Evolutionary conservation across 768 basidiomycete species (phyloP).

Genomic region (Mycena sanguinolenta): DNA sequence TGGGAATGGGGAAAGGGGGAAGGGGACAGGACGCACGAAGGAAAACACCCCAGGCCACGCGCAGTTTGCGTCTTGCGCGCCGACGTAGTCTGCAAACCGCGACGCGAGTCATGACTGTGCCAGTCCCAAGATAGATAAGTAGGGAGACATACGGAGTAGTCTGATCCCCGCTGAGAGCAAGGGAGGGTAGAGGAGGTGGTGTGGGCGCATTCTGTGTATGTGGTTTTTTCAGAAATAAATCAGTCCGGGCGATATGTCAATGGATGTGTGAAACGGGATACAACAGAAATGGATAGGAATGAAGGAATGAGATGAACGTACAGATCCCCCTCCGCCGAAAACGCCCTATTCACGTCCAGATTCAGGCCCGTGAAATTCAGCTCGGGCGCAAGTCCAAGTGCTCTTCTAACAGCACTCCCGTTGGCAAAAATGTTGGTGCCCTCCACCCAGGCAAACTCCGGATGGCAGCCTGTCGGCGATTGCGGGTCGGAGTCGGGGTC

Average conservation of each 20-base stretch:
- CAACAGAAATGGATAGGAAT: too few species aligned
- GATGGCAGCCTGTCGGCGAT: constrained; percentile 16
- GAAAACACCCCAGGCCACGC: constrained; percentile 45
- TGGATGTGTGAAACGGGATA: too few species aligned
- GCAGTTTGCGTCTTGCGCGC: constrained; percentile 45
- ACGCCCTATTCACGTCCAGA: constrained; percentile 31
- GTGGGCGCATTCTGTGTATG: constrained; percentile 24
- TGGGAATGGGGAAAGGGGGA: background rate
- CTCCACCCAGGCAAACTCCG: constrained; percentile 39
- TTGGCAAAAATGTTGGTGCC: constrained; percentile 38
- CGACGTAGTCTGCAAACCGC: constrained; percentile 48
- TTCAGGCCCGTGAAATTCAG: constrained; percentile 37
- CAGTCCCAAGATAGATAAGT: too few species aligned
- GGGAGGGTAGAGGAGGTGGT: constrained; percentile 41
- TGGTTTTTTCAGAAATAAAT: too few species aligned
- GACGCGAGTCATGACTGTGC: too few species aligned
- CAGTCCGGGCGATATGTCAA: too few species aligned
- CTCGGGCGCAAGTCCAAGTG: constrained; percentile 32
- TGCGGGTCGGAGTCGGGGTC: background rate
- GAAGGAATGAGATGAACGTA: background rate
- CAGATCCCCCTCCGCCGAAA: constrained; percentile 38
- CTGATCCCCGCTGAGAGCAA: constrained; percentile 44
- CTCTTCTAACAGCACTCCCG: constrained; percentile 11
- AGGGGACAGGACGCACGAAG: constrained; percentile 32
- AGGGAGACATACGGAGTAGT: constrained; percentile 38